Evolutionary conservation across 805 yeast species (phyloP).

Genomic region (Grigorovia transvaalensis): DNA sequence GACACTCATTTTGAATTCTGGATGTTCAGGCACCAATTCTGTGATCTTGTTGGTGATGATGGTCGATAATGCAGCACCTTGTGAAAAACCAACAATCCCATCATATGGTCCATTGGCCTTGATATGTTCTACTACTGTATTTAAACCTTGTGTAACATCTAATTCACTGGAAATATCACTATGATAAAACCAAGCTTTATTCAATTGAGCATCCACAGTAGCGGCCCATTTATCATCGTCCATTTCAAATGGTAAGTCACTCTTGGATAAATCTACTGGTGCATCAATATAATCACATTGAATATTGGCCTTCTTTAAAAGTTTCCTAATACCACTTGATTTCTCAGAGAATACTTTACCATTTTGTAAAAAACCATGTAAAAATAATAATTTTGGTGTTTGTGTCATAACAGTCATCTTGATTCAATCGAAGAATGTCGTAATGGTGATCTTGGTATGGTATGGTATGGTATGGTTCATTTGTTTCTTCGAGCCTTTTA

Average conservation of each 20-base stretch:
- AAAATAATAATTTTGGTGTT: constrained; percentile 50
- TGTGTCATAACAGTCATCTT: constrained; percentile 5
- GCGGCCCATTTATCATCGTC: constrained; percentile 42
- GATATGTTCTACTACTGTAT: constrained; percentile 38
- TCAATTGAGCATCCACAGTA: constrained; percentile 36
- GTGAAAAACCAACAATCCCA: constrained; percentile 86
- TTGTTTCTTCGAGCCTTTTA: neutral
- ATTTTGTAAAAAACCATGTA: constrained; percentile 87
- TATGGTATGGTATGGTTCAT: too few species aligned
- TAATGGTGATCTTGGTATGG: too few species aligned
- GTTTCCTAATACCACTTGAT: constrained; percentile 79
- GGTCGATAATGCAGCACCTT: constrained; percentile 86
- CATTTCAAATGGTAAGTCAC: constrained; percentile 66
- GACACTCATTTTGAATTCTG: constrained; percentile 56
- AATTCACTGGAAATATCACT: constrained; percentile 37
- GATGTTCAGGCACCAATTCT: constrained; percentile 38
- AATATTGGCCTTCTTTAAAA: constrained; percentile 50
- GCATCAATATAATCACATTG: constrained; percentile 73
- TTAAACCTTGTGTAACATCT: constrained; percentile 43
- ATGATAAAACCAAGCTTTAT: constrained; percentile 70
- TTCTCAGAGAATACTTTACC: constrained; percentile 78
- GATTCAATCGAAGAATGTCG: too few species aligned
- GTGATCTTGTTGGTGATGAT: constrained; percentile 52
- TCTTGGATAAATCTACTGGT: constrained; percentile 52
- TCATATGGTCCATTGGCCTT: constrained; percentile 69